Evolutionary conservation across 352 stramenopile genomes (phyloP).

Genomic region (Phytophthora nicotianae): DNA sequence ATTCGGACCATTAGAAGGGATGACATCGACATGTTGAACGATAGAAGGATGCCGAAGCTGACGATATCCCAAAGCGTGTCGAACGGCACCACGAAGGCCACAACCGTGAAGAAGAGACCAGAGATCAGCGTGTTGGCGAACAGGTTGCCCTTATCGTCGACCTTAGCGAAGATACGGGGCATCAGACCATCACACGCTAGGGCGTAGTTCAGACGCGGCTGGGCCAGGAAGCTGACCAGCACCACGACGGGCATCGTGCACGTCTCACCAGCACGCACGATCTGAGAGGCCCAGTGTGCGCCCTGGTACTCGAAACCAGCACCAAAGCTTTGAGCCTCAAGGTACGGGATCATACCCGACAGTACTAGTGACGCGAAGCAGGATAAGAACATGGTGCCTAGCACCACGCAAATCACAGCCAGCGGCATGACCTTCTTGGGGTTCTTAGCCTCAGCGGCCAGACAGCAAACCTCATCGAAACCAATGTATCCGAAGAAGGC

Average conservation of each 20-base stretch:
- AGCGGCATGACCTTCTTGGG: slow-evolving; percentile 78
- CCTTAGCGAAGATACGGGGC: slow-evolving; percentile 89
- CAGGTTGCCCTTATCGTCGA: slow-evolving; percentile 82
- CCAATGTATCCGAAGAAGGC: slow-evolving; percentile 95
- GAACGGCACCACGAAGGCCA: slow-evolving; percentile 84
- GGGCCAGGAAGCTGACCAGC: slow-evolving; percentile 92
- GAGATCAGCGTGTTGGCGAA: slow-evolving; percentile 79
- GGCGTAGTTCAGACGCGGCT: slow-evolving; percentile 93
- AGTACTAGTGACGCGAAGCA: slow-evolving; percentile 86
- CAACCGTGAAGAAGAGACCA: slow-evolving; percentile 63
- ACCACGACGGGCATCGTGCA: slow-evolving; percentile 89
- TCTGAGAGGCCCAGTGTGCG: slow-evolving; percentile 56
- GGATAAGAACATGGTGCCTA: slow-evolving; percentile 73
- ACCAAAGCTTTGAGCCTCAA: slow-evolving; percentile 44
- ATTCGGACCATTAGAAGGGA: slow-evolving; percentile 77
- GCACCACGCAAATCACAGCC: slow-evolving; percentile 83
- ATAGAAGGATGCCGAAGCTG: slow-evolving; percentile 88
- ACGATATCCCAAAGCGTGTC: slow-evolving; percentile 88
- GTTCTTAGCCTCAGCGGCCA: slow-evolving; percentile 84
- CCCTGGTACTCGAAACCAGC: slow-evolving; percentile 48
- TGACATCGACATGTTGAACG: slow-evolving; percentile 86
- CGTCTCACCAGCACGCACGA: slow-evolving; percentile 34
- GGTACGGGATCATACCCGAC: slow-evolving; percentile 72
- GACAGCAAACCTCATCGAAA: slow-evolving; percentile 95
- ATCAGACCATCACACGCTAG: slow-evolving; percentile 94